These are phyloP conservation scores for Alternaria infectoria DNA, from an alignment of 2,329 filamentous ascomycete species.

Conservation along the genomic window DNA sequence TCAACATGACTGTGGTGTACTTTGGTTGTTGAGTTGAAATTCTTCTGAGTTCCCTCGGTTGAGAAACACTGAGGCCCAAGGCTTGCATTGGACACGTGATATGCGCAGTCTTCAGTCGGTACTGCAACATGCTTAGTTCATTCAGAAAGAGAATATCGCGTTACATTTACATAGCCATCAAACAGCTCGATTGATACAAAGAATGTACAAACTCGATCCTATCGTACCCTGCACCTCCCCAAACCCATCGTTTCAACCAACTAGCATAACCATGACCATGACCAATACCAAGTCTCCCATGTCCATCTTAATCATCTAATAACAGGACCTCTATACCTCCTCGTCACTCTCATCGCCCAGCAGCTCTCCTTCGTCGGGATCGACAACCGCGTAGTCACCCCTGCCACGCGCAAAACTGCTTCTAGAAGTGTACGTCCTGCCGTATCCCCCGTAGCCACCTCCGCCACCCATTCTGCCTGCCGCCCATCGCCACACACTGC, in stretches of 20 bases:
- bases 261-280: background rate
- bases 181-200: background rate
- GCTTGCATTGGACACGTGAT: too few relatives aligned
- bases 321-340: constrained; percentile 63
- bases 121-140: too few relatives aligned
- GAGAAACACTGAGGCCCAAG: too few relatives aligned
- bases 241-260: background rate
- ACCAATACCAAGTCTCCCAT: background rate
- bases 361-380: constrained; percentile 93
- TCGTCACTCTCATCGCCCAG: constrained; percentile 93
- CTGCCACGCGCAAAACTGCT: constrained; percentile 86
- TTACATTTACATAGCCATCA: background rate
- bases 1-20: too few relatives aligned
- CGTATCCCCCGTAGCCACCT: constrained; percentile 5
- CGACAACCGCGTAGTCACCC: constrained; percentile 86
- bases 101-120: too few relatives aligned
- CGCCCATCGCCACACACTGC: constrained; percentile 74
- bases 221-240: background rate
- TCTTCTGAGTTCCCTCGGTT: too few relatives aligned
- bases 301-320: background rate
- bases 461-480: constrained; percentile 60
- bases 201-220: background rate
- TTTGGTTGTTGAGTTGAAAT: too few relatives aligned
- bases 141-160: background rate
- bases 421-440: constrained; percentile 79